Base-by-base conservation (phyloP, 805 yeast genomes). In the Hanseniaspora lindneri region DNA sequence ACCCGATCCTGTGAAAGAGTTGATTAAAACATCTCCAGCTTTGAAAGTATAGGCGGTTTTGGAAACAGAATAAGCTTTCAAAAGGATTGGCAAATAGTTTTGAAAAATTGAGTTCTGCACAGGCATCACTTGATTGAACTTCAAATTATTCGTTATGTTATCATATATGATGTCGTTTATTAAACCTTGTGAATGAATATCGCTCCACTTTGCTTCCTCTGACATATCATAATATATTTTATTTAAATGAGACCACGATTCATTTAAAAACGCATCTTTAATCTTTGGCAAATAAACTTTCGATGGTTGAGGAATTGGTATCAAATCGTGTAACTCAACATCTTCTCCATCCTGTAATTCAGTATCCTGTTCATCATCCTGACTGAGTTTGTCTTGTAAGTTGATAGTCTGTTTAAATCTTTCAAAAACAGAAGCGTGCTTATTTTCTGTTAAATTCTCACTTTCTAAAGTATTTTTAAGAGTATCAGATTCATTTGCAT, bases 1-100 rank as follows among this genome's bases (percentile, higher is more conserved):
- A 58, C 98, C 98, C 0, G 95, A 83, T 37, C 98, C 98, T 0
- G 98, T 89, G 10, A 94, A 76, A 1, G 98, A 95, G 63, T 89
- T 88, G 5, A 89, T 95, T 39, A 89, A 67, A 17, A 87, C 63
- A 63, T 92, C 95, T 21, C 89, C 89, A 50, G 69, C 68, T 36
- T 74, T 68, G 47, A 71, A 76, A 1, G 84, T 80, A 36, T 68
- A 64, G 23, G 68, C 52, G 48, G 57, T 64, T 51, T 61, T 66
- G 10, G 62, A 60, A 9, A 56, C 52, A 9, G 49, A 47, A 20
- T 54, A 44, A 2, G 63, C 53, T 24, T 54, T 54, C 37, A 57
- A 58, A 20, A 64, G 41, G 19, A 48, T 44, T 19, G 64, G 62
- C 39, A 64, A 44, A 13, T 60, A 39, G 8, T 54, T 55, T 39